Percentiles rank a stretch among this genome's conserved stretches.
These are phyloP conservation scores for Ophiostoma novo-ulmi DNA, from an alignment of 2,329 filamentous ascomycete species.

Conservation along the genomic window DNA sequence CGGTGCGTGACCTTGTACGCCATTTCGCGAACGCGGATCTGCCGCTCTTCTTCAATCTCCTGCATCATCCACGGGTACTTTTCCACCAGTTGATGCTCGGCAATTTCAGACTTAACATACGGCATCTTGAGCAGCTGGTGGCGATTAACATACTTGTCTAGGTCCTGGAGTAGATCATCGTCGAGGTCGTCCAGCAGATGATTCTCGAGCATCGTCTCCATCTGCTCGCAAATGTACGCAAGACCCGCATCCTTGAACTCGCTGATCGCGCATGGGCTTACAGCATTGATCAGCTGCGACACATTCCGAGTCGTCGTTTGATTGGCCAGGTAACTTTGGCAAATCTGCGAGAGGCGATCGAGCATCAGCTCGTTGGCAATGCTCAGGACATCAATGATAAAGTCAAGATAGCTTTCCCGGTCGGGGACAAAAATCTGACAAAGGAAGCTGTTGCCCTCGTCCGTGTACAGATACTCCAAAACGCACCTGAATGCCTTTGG, in stretches of 20 bases:
- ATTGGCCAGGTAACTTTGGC: slow-evolving; percentile 74
- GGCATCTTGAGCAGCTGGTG: slow-evolving; percentile 77
- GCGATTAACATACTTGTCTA: slow-evolving; percentile 72
- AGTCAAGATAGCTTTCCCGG: slow-evolving; percentile 78
- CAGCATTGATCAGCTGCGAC: slow-evolving; percentile 75
- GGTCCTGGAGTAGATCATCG: slow-evolving; percentile 70
- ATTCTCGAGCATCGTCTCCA: slow-evolving; percentile 90
- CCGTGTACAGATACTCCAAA: slow-evolving; percentile 75
- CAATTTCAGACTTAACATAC: slow-evolving; percentile 68
- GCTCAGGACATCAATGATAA: slow-evolving; percentile 85
- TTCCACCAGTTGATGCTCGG: slow-evolving; percentile 61
- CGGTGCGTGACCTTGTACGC: slow-evolving; percentile 60
- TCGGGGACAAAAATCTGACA: slow-evolving; percentile 65
- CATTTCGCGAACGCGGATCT: slow-evolving; percentile 70
- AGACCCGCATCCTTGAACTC: slow-evolving; percentile 84
- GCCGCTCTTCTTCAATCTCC: slow-evolving; percentile 64
- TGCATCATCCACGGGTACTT: slow-evolving; percentile 57
- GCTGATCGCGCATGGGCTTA: slow-evolving; percentile 75
- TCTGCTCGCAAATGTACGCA: slow-evolving; percentile 85
- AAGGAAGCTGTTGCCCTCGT: slow-evolving; percentile 75
- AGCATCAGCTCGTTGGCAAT: slow-evolving; percentile 94
- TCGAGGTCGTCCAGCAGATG: slow-evolving; percentile 81
- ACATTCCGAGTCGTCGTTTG: slow-evolving; percentile 87
- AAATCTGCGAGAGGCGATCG: slow-evolving; percentile 81
- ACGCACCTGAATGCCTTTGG: slow-evolving; percentile 71